Percentiles rank a stretch among this genome's conserved stretches.
These are phyloP conservation scores for Avena atlantica DNA, from an alignment of 176 grass and related monocot species.

Conservation along the genomic window DNA sequence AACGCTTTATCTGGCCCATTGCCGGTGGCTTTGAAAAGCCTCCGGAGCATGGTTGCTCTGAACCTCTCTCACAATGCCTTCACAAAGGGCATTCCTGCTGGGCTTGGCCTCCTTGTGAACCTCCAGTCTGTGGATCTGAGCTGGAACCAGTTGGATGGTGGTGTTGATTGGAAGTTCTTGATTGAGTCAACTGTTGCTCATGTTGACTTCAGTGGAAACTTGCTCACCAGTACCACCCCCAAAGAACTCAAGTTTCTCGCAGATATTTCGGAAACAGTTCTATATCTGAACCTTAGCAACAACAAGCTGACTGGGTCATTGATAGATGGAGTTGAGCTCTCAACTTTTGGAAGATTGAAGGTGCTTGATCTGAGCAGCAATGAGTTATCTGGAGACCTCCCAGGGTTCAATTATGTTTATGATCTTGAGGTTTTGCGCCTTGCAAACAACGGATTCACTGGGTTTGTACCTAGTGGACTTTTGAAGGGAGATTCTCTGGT, in stretches of 20 bases:
- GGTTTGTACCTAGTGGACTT: slow-evolving; percentile 88
- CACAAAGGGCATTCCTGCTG: slow-evolving; percentile 75
- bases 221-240: slow-evolving; percentile 68
- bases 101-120: slow-evolving; percentile 64
- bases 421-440: slow-evolving; percentile 93
- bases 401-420: slow-evolving; percentile 99
- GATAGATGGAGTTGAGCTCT: slow-evolving; percentile 87
- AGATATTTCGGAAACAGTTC: slow-evolving; percentile 84
- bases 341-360: slow-evolving; percentile 93
- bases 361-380: slow-evolving; percentile 96
- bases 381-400: slow-evolving; percentile 81
- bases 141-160: slow-evolving; percentile 86
- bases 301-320: slow-evolving; percentile 81
- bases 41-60: slow-evolving; percentile 69
- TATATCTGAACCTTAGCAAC: slow-evolving; percentile 87
- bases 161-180: slow-evolving; percentile 96
- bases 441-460: slow-evolving; percentile 82
- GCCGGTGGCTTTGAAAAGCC: slow-evolving; percentile 57
- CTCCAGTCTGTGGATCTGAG: slow-evolving; percentile 85
- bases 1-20: slow-evolving; percentile 75
- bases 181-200: slow-evolving; percentile 75
- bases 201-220: slow-evolving; percentile 95
- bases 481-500: slow-evolving; percentile 97
- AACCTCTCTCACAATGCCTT: slow-evolving; percentile 88
- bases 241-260: slow-evolving; percentile 91